Evolutionary conservation across 2,329 filamentous ascomycete genomes (phyloP).

Genomic region (Alternaria ventricosa): DNA sequence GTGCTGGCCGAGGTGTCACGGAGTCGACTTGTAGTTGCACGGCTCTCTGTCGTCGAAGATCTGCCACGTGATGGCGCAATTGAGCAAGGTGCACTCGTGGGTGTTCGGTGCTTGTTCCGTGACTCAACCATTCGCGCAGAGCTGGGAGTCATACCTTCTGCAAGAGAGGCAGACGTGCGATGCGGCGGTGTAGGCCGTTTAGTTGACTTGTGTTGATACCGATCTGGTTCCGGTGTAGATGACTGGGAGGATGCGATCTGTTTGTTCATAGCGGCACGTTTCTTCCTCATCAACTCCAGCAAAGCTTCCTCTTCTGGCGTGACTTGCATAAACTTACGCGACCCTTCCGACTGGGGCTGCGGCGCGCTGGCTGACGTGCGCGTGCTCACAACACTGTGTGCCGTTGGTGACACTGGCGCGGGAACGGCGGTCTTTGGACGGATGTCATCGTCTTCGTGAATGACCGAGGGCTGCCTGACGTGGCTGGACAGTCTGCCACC

Average conservation of each 20-base stretch:
- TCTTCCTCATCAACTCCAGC: constrained; percentile 58
- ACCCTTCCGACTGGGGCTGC: constrained; percentile 34
- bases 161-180: constrained; percentile 37
- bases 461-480: constrained; percentile 47
- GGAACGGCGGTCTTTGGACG: constrained; percentile 39
- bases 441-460: constrained; percentile 42
- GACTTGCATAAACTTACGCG: constrained; percentile 54
- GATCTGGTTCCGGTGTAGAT: constrained; percentile 43
- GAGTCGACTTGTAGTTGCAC: constrained; percentile 26
- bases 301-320: constrained; percentile 59
- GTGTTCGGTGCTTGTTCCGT: constrained; percentile 21
- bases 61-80: constrained; percentile 36
- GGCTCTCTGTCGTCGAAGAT: constrained; percentile 21
- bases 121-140: constrained; percentile 28
- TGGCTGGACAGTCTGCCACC: constrained; percentile 39
- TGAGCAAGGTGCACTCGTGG: constrained; percentile 28
- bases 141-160: constrained; percentile 36
- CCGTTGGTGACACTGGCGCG: constrained; percentile 32
- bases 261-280: constrained; percentile 56
- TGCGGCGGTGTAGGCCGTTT: constrained; percentile 14
- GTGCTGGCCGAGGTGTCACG: constrained; percentile 41
- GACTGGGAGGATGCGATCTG: constrained; percentile 46
- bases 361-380: constrained; percentile 45
- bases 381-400: constrained; percentile 37
- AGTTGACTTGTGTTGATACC: constrained; percentile 24